phyloP scores from a whole-genome alignment of 1,284 basidiomycete species.

The Flammula alnicola region DNA sequence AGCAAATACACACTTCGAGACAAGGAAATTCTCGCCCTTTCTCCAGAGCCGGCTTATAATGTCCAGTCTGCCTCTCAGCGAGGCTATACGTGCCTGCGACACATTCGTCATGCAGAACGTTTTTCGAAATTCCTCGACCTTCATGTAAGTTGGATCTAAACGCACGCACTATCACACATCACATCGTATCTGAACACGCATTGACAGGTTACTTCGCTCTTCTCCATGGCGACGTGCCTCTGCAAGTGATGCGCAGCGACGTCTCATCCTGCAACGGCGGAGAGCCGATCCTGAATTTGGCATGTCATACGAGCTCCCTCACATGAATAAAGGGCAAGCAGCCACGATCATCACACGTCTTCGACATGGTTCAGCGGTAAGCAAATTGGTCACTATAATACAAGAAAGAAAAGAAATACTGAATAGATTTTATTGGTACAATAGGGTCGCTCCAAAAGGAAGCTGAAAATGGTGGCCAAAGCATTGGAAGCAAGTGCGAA shows the following conservation, averaged over 20 bases:
- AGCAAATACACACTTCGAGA: conserved; percentile 46
- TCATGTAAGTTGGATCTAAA: conserved; percentile 56
- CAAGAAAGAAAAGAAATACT: conserved; percentile 8
- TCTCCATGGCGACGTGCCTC: conserved; percentile 77
- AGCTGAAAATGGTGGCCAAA: conserved; percentile 46
- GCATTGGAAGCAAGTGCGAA: conserved; percentile 41
- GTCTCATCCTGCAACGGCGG: conserved; percentile 66
- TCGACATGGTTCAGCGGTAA: conserved; percentile 76
- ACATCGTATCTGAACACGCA: conserved; percentile 12
- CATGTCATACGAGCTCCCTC: neutral
- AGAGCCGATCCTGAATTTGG: neutral
- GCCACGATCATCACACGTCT: conserved; percentile 78
- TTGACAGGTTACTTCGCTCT: conserved; percentile 58
- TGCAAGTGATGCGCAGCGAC: conserved; percentile 70
- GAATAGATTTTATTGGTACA: conserved; percentile 38
- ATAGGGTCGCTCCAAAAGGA: conserved; percentile 56
- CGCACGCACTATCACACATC: neutral
- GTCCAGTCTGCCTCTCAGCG: conserved; percentile 53
- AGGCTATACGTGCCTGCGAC: conserved; percentile 72
- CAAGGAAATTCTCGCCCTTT: conserved; percentile 58
- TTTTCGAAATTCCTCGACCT: conserved; percentile 48
- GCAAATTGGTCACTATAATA: conserved; percentile 5
- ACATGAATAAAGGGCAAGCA: conserved; percentile 78
- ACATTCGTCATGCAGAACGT: conserved; percentile 64
- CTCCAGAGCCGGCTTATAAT: conserved; percentile 57